These are phyloP conservation scores for Metschnikowia anglica DNA, from an alignment of 805 yeast species.

Conservation along the genomic window DNA sequence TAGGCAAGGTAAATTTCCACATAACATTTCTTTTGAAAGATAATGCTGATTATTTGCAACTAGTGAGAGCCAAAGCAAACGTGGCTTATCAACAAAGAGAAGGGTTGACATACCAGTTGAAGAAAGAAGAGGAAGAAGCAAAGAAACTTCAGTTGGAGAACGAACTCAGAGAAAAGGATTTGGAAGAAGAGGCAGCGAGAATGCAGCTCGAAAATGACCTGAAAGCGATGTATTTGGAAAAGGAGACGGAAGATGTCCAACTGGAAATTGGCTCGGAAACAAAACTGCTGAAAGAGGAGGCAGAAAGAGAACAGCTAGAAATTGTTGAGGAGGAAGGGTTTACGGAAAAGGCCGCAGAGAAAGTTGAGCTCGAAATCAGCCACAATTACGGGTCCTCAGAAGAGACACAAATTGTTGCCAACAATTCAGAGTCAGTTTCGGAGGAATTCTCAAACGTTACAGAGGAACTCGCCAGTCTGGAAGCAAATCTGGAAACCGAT, in stretches of 20 bases:
- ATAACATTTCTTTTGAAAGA: slow-evolving; percentile 54
- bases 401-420: background rate
- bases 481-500: background rate
- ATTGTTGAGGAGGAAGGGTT: no score
- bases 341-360: background rate
- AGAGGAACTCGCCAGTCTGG: background rate
- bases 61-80: slow-evolving; percentile 44
- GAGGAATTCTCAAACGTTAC: background rate
- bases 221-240: slow-evolving; percentile 2
- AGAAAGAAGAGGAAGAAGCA: slow-evolving; percentile 6
- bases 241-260: background rate
- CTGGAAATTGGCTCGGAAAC: slow-evolving; percentile 12
- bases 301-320: background rate
- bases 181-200: slow-evolving; percentile 1
- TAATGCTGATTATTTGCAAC: slow-evolving; percentile 45
- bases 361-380: background rate
- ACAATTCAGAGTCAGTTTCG: background rate
- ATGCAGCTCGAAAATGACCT: background rate
- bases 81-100: slow-evolving; percentile 44
- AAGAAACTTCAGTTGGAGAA: slow-evolving; percentile 2
- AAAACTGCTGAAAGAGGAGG: background rate
- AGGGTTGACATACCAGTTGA: slow-evolving; percentile 14
- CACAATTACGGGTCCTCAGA: background rate
- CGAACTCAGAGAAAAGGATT: slow-evolving; percentile 1
- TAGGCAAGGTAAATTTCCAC: slow-evolving; percentile 44